Conservation (phyloP, 108 stramenopile species). For the Chaetoceros tenuissimus region DNA sequence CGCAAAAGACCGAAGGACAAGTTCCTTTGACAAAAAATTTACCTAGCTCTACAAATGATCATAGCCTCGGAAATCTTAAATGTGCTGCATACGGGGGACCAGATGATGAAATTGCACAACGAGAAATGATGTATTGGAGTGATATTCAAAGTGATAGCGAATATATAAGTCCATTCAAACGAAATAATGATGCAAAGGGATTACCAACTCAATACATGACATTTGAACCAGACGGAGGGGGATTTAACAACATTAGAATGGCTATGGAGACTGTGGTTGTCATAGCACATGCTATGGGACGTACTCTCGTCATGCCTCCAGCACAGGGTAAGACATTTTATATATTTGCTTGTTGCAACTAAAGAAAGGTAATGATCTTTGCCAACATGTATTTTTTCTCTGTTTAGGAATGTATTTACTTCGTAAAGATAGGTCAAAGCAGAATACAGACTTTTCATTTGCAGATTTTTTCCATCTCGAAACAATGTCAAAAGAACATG, state of each 20-base stretch:
- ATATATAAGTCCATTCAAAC: conserved; percentile 48
- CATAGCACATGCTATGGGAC: conserved; percentile 85
- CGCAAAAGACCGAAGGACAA: no score
- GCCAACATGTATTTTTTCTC: not conserved
- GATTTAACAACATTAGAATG: conserved; percentile 96
- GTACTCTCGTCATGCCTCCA: conserved; percentile 81
- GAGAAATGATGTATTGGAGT: conserved; percentile 84
- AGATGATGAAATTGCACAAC: conserved; percentile 33
- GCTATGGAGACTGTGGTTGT: conserved; percentile 70
- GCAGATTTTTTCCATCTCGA: conserved; percentile 61
- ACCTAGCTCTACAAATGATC: no score
- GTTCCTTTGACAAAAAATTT: no score
- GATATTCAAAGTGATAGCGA: conserved; percentile 63
- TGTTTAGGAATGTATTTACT: conserved; percentile 60
- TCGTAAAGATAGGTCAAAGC: conserved; percentile 5
- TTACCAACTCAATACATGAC: conserved; percentile 67
- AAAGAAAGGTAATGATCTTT: not conserved
- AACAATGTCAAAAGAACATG: conserved; percentile 37
- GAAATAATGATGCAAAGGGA: conserved; percentile 12
- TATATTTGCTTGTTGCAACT: not conserved
- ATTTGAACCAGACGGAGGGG: conserved; percentile 85
- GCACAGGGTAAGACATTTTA: conserved; percentile 13
- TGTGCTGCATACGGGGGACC: conserved; percentile 73
- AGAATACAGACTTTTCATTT: conserved; percentile 16
- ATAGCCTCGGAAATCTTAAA: conserved; percentile 53